Percentiles rank a stretch among this genome's conserved stretches.
Conservation (phyloP, 768 basidiomycete genomes). For the Paxillus ammoniavirescens region DNA sequence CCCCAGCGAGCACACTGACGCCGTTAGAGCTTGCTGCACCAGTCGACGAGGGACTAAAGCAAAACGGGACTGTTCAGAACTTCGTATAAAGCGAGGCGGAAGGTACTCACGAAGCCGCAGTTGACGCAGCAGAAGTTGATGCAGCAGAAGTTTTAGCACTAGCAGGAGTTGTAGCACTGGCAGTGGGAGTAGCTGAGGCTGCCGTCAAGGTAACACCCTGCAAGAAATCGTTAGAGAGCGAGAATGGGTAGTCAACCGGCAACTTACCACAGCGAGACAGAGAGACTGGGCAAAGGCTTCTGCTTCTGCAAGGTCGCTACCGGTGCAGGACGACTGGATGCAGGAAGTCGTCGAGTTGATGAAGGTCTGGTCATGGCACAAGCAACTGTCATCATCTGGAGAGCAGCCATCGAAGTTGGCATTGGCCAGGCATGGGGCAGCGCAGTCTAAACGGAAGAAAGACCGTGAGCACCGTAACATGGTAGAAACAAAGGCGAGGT, state of each 20-base stretch:
- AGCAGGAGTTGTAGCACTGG: constrained; percentile 9
- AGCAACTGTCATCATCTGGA: constrained; percentile 51
- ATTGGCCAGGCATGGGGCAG: constrained; percentile 43
- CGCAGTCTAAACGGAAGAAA: constrained; percentile 44
- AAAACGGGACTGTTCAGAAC: neutral
- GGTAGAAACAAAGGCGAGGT: neutral
- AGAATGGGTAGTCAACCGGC: neutral
- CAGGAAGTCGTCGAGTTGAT: constrained; percentile 46
- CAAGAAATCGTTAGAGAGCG: constrained; percentile 1
- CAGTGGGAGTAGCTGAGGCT: constrained; percentile 25
- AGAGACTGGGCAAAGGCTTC: constrained; percentile 38
- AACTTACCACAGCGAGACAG: constrained; percentile 52
- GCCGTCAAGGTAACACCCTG: constrained; percentile 55
- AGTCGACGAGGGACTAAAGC: constrained; percentile 4
- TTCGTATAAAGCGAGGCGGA: neutral
- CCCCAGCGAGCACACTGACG: constrained; percentile 10
- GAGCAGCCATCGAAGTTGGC: constrained; percentile 47
- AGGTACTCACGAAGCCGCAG: constrained; percentile 10
- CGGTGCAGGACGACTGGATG: constrained; percentile 45
- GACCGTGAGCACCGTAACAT: neutral
- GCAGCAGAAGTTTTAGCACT: constrained; percentile 3
- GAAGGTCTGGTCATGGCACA: constrained; percentile 52
- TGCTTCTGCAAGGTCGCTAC: constrained; percentile 45
- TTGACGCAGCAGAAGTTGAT: constrained; percentile 11
- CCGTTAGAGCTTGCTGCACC: constrained; percentile 4